Evolutionary conservation across 495 filamentous ascomycete species (phyloP), one percentile per base, ranked within the genome.

Genomic region (Xylaria curta): DNA sequence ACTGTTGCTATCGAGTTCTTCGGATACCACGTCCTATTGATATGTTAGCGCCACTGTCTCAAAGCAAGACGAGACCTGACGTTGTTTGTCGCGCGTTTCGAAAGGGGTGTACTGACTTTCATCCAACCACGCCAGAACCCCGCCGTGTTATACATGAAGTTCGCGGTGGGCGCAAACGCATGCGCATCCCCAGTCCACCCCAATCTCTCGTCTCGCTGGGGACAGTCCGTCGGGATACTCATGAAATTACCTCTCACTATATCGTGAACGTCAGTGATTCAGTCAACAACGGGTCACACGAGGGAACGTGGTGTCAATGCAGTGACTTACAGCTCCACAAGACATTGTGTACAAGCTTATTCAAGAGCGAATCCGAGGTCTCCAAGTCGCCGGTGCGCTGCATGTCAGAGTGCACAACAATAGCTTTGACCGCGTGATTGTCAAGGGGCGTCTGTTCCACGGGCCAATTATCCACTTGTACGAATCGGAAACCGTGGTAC

Each of bases 131-230:
- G 75, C 31, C 86, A 82, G 76, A 89, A 84, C 4, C 85, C 85
- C 0, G 79, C 71, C 0, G 86, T 84, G 66, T 86, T 75, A 74
- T 87, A 88, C 0, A 88, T 75, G 63, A 83, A 88, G 66, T 81
- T 83, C 0, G 85, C 85, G 0, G 87, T 83, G 0, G 82, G 82
- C 0, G 80, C 75, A 73, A 89, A 88, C 1, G 83, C 80, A 59
- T 86, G 82, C 12, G 83, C 80, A 65, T 88, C 87, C 1, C 86
- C 87, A 0, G 87, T 88, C 87, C 86, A 89, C 0, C 87, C 87
- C 12, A 89, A 70, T 4, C 86, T 79, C 71, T 89, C 87, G 63
- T 89, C 87, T 46, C 87, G 81, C 68, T 87, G 85, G 0, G 86
- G 86, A 69, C 87, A 89, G 66, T 89, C 87, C 0, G 84, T 89